Evolutionary conservation across 2,329 filamentous ascomycete genomes (phyloP).

Genomic region (Phaeosphaeriaceae sp.): DNA sequence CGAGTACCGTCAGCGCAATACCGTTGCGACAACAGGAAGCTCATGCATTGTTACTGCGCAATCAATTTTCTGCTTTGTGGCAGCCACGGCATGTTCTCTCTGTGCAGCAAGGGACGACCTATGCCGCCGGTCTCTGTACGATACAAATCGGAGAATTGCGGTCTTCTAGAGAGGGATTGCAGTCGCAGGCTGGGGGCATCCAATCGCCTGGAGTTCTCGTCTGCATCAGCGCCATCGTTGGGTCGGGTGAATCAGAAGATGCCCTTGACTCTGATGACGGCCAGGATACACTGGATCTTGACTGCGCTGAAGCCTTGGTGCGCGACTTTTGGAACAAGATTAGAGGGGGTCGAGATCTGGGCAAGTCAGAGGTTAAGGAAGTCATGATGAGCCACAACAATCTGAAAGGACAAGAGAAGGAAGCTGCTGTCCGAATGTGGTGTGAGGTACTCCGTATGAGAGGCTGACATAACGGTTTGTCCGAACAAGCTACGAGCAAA

Average conservation of each 20-base stretch:
- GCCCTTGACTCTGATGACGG: conserved; percentile 4
- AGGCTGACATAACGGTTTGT: conserved; percentile 17
- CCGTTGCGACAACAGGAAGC: conserved; percentile 32
- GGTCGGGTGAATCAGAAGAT: conserved; percentile 13
- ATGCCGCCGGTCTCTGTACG: conserved; percentile 29
- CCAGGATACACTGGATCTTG: conserved; percentile 23
- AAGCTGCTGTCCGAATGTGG: conserved; percentile 41
- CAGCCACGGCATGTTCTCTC: conserved; percentile 28
- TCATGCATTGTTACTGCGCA: conserved; percentile 21
- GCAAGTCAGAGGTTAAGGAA: conserved; percentile 32
- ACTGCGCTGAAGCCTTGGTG: conserved; percentile 30
- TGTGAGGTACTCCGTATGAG: conserved; percentile 39
- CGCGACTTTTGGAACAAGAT: conserved; percentile 34
- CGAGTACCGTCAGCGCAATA: conserved; percentile 28
- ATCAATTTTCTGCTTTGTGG: conserved; percentile 38
- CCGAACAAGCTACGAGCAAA: neutral
- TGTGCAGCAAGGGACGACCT: conserved; percentile 28
- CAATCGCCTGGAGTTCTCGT: conserved; percentile 38
- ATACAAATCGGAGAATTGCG: conserved; percentile 40
- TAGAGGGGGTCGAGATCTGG: conserved; percentile 30
- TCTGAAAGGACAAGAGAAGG: conserved; percentile 14
- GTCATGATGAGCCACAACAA: conserved; percentile 30
- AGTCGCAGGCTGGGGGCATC: conserved; percentile 20
- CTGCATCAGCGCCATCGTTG: conserved; percentile 30
- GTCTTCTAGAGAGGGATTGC: conserved; percentile 23